These are phyloP conservation scores for Apiotrichum akiyoshidainum DNA, from an alignment of 1,284 basidiomycete species.

Conservation along the genomic window DNA sequence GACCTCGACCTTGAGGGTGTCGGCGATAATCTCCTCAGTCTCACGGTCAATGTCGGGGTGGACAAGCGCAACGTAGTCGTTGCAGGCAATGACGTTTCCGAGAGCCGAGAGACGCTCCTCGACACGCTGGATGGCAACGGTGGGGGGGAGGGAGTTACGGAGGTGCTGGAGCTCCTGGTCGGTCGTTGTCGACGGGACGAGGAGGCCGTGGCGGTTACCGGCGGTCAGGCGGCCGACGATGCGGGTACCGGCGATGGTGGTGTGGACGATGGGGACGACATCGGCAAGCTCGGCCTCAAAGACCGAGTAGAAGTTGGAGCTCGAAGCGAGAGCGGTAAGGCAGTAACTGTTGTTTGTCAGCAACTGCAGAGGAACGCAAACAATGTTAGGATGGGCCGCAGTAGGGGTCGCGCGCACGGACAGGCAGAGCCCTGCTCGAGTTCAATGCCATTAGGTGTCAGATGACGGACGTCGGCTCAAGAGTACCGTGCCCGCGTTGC, in stretches of 20 bases:
- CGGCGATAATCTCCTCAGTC: slow-evolving; percentile 99
- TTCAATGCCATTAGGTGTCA: no score
- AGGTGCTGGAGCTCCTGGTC: slow-evolving; percentile 98
- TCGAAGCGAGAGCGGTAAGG: slow-evolving; percentile 85
- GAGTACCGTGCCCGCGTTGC: neutral
- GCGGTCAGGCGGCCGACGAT: slow-evolving; percentile 92
- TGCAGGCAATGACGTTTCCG: slow-evolving; percentile 97
- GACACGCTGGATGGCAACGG: slow-evolving; percentile 88
- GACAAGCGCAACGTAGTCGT: slow-evolving; percentile 95
- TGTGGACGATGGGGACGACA: slow-evolving; percentile 94
- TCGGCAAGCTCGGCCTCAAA: slow-evolving; percentile 94
- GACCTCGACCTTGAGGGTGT: slow-evolving; percentile 98
- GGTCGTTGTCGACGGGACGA: slow-evolving; percentile 92
- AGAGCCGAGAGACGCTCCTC: slow-evolving; percentile 95
- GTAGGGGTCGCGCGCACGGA: no score
- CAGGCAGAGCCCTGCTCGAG: no score
- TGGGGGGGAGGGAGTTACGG: slow-evolving; percentile 89
- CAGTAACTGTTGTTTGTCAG: slow-evolving; percentile 63
- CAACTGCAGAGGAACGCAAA: neutral
- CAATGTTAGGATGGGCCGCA: no score
- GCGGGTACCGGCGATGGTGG: slow-evolving; percentile 90
- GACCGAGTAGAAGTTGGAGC: slow-evolving; percentile 96
- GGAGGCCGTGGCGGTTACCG: slow-evolving; percentile 91
- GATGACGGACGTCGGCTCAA: no score
- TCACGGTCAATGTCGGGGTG: slow-evolving; percentile 98